Base-by-base conservation (phyloP, 768 basidiomycete species). In the Lactifluus subvellereus region DNA sequence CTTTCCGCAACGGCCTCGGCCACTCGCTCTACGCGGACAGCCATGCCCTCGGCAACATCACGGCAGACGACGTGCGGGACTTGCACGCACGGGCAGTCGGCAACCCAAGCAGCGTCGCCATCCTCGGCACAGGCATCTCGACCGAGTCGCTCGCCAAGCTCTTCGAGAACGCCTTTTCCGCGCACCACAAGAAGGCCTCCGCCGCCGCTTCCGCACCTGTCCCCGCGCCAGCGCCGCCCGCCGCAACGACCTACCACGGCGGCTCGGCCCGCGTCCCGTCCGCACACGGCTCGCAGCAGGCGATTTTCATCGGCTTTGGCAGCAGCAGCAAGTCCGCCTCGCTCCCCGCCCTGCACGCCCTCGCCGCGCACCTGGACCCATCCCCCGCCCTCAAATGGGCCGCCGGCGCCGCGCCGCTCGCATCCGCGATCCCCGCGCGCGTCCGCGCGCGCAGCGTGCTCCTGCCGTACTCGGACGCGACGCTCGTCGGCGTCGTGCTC, bases 1-100 rank as follows among this genome's bases (percentile, higher is more conserved):
- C 96, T 49, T 99, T 98, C 89, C 93, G 95, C 71, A 80, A 79
- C 48, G 96, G 96, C 16, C 93, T 98, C 69, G 96, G 96, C 69
- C 82, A 89, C 68, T 88, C 95, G 27, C 83, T 98, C 64, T 93
- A 91, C 75, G 88, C 94, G 20, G 78, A 87, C n/a, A 78, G 84
- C 16, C 85, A 90, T 71, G 77, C 65, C 5, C 20, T 56, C 14
- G 57, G 77, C 62, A 76, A 80, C 67, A 74, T 91, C 69, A 82
- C 85, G 53, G 79, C 82, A 22, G 81, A 80, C 13, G 88, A 92
- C 67, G 81, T 96, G 70, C 85, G 87, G 71, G 76, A 82, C 2
- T 94, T 83, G 70, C 93, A 93, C 65, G 73, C 82, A 35, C 74
- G 83, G 58, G 85, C 85, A 27, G 94, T 95, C 76, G 78, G 82